Evolutionary conservation across 176 grass and related monocot genomes (phyloP), one percentile per base, ranked within the genome.

Genomic region (Oryza australiensis): DNA sequence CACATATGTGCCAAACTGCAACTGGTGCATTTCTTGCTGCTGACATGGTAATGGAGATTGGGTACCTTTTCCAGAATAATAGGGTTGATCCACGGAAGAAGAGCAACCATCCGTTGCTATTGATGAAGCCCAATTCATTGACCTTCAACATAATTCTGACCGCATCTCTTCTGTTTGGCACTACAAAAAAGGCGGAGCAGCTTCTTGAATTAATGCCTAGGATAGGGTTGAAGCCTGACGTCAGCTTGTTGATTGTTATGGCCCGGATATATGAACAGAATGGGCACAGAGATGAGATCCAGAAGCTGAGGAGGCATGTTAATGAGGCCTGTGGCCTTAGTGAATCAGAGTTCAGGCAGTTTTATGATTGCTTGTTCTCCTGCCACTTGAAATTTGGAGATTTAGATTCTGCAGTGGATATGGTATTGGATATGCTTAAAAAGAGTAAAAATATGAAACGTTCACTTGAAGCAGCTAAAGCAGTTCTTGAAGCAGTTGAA

Each of bases 251-350:
- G 68, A 81, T 93, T 89, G 77, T 90, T 26, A 94, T 98, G 90
- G 92, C 92, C 60, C 43, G 64, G 71, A 83, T 94, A 88, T 94
- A 98, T 82, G 92, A 94, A 73, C 94, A 90, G 43, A 94, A 98
- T 86, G 92, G 90, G 14, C 92, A 66, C 71, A 94, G 82, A 76
- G 78, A 93, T 89, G 92, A 94, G 80, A 73, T 98, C 77, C 86
- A 32, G 63, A 98, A 86, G 78, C 75, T 98, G 74, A 94, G 89
- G 82, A 74, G 86, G 84, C 88, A 94, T 94, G 82, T 98, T 42
- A 84, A 93, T 66, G 81, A 91, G 76, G 88, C 82, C 0, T 77
- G 51, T 88, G 90, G 86, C 80, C 84, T 98, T 75, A 91, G 80
- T 72, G 71, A 88, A 79, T 84, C 88, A 6, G 90, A 98, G 74